phyloP scores from a whole-genome alignment of 805 yeast genomes.

The Yamadazyma ubonensis region DNA sequence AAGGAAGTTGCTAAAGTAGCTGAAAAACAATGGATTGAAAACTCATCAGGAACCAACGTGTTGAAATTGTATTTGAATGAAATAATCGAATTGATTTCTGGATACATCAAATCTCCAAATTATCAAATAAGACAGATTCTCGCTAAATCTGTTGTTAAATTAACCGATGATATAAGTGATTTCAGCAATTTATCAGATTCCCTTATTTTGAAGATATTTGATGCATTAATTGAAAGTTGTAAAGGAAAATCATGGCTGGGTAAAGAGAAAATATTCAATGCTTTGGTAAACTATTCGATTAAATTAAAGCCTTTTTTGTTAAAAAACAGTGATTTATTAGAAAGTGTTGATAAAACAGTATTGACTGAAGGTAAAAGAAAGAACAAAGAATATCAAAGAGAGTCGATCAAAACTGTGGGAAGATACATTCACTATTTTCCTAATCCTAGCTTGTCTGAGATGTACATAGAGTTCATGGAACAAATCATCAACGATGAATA shows the following conservation, averaged over 20 bases:
- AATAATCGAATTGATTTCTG: conserved; percentile 52
- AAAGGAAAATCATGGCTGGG: conserved; percentile 87
- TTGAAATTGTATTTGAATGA: conserved; percentile 68
- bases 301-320: conserved; percentile 42
- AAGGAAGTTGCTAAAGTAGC: conserved; percentile 48
- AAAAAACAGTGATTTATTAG: conserved; percentile 28
- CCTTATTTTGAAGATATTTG: conserved; percentile 38
- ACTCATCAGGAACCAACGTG: conserved; percentile 74
- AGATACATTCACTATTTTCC: conserved; percentile 43
- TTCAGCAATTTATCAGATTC: conserved; percentile 23
- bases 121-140: conserved; percentile 68
- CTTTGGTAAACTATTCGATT: conserved; percentile 58
- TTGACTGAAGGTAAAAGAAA: conserved; percentile 62
- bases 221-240: conserved; percentile 56
- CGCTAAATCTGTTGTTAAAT: conserved; percentile 63
- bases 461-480: conserved; percentile 37
- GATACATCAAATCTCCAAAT: conserved; percentile 52
- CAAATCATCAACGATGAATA: conserved; percentile 38
- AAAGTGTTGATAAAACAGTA: conserved; percentile 44
- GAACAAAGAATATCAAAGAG: conserved; percentile 61
- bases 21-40: conserved; percentile 72
- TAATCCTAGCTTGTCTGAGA: conserved; percentile 33
- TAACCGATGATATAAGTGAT: conserved; percentile 43
- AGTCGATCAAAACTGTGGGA: conserved; percentile 54
- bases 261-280: conserved; percentile 71